Evolutionary conservation across 192 early-diverging fungal species (phyloP).

Genomic region (Podila horticola): DNA sequence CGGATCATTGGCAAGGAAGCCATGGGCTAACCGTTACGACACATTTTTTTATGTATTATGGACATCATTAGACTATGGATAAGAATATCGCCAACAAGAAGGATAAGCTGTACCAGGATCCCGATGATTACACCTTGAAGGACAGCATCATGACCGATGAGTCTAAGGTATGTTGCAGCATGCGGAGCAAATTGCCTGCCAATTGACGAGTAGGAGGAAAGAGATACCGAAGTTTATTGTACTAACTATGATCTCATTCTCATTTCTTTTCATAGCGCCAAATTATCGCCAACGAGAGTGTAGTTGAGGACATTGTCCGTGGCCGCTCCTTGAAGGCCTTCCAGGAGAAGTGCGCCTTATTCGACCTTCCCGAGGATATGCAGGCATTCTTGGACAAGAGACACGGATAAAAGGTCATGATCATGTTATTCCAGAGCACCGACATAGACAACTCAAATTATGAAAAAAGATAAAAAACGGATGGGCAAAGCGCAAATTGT

Average conservation of each 20-base stretch:
- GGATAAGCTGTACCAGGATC: constrained; percentile 63
- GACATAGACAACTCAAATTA: neutral
- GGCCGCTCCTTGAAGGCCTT: constrained; percentile 75
- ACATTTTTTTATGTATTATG: neutral
- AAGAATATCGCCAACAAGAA: constrained; percentile 54
- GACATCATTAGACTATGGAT: constrained; percentile 33
- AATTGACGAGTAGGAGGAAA: too few species aligned
- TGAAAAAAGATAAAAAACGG: too few species aligned
- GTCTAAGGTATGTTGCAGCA: constrained; percentile 58
- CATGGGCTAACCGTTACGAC: constrained; percentile 6
- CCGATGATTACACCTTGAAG: constrained; percentile 63
- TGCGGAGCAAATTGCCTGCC: neutral
- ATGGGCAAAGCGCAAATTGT: neutral
- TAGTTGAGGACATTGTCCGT: constrained; percentile 78
- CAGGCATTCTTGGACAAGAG: constrained; percentile 56
- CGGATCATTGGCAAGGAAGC: constrained; percentile 3
- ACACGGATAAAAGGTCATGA: constrained; percentile 27
- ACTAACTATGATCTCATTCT: neutral
- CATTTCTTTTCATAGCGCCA: constrained; percentile 60
- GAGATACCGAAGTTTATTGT: neutral
- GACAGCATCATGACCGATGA: constrained; percentile 63
- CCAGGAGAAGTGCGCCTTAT: constrained; percentile 71
- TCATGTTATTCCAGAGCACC: neutral
- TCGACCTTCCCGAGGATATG: constrained; percentile 63
- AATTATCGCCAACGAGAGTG: constrained; percentile 72